These are phyloP conservation scores for Stachybotrys chartarum DNA, from an alignment of 2,329 filamentous ascomycete species.

Conservation along the genomic window DNA sequence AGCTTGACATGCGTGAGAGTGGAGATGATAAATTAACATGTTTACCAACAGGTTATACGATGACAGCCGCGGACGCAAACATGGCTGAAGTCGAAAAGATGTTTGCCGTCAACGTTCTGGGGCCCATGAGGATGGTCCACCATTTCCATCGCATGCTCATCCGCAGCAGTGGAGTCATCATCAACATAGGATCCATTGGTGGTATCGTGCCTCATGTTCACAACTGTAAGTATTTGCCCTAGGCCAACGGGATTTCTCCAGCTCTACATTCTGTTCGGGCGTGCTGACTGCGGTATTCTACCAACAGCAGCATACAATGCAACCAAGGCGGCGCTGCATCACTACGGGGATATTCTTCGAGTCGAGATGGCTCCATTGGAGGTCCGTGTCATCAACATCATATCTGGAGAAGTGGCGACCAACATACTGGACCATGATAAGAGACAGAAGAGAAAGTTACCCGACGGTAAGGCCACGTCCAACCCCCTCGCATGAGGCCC, in stretches of 20 bases:
- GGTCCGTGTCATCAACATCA: slow-evolving; percentile 4
- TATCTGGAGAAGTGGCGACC: slow-evolving; percentile 6
- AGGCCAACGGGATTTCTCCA: too few species aligned
- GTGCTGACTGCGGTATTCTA: not conserved
- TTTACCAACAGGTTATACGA: slow-evolving; percentile 9
- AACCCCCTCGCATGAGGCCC: too few species aligned
- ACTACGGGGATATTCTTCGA: slow-evolving; percentile 5
- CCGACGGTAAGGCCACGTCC: too few species aligned
- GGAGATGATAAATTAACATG: too few species aligned
- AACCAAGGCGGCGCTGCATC: slow-evolving; percentile 2
- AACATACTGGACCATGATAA: too few species aligned
- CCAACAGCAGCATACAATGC: slow-evolving; percentile 11
- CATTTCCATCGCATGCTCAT: slow-evolving; percentile 11
- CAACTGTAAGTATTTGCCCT: slow-evolving; percentile 6
- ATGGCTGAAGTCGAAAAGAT: slow-evolving; percentile 22
- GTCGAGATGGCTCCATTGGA: slow-evolving; percentile 15
- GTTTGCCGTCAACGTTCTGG: slow-evolving; percentile 37
- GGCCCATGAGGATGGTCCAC: slow-evolving; percentile 15
- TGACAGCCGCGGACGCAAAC: slow-evolving; percentile 20
- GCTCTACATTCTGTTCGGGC: not conserved
- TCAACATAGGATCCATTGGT: slow-evolving; percentile 16
- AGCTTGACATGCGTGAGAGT: not conserved
- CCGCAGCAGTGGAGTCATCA: slow-evolving; percentile 12
- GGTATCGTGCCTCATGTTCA: slow-evolving; percentile 12
- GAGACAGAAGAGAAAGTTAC: too few species aligned